These are phyloP conservation scores for Tephrocybe sp. DNA, from an alignment of 768 basidiomycete species.

Conservation along the genomic window DNA sequence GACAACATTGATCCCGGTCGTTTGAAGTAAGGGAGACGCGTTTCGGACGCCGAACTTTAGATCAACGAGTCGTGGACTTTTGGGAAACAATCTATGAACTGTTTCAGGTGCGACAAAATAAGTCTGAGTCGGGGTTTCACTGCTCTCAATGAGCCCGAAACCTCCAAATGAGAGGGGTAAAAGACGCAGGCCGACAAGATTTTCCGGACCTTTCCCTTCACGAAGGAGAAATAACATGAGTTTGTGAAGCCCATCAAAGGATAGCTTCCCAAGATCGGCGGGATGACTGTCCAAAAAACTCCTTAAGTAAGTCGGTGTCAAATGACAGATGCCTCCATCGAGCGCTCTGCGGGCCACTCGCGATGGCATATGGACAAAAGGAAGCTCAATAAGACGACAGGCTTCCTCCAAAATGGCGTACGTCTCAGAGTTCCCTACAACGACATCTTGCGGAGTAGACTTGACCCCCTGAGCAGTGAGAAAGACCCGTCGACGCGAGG, in stretches of 20 bases:
- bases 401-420: conserved; percentile 17
- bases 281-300: conserved; percentile 18
- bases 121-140: conserved; percentile 1
- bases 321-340: conserved; percentile 14
- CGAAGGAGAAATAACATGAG: conserved; percentile 24
- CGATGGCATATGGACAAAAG: conserved; percentile 17
- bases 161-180: conserved; percentile 34
- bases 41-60: conserved; percentile 18
- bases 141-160: conserved; percentile 23
- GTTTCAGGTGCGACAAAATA: conserved; percentile 25
- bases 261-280: conserved; percentile 11
- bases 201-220: conserved; percentile 6
- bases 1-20: conserved; percentile 21
- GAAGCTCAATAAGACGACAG: conserved; percentile 20
- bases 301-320: conserved; percentile 26
- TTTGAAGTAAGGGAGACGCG: conserved; percentile 15
- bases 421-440: background rate
- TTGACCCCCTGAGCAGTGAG: background rate
- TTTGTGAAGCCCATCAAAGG: conserved; percentile 19
- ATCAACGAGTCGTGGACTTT: conserved; percentile 23
- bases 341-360: conserved; percentile 19
- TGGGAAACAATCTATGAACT: conserved; percentile 20
- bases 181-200: conserved; percentile 28
- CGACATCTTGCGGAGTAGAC: background rate
- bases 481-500: conserved; percentile 3